Evolutionary conservation across 2,329 filamentous ascomycete species (phyloP).

Genomic region (Didymella glomerata): DNA sequence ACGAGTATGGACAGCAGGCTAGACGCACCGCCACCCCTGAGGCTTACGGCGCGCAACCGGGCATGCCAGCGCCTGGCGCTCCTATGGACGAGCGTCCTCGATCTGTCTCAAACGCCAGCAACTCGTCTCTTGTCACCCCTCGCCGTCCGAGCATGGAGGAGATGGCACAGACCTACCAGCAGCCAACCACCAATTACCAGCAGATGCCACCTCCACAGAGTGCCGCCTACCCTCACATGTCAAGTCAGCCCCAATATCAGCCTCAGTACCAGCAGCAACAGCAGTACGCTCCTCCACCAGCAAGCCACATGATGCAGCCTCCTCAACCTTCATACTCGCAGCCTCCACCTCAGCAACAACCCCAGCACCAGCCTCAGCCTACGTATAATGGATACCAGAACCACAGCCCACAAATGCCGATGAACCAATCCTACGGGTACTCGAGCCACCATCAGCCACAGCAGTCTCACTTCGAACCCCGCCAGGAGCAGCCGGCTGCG

Average conservation of each 20-base stretch:
- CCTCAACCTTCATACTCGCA: conserved; percentile 47
- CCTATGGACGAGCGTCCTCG: conserved; percentile 60
- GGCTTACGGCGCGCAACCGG: conserved; percentile 55
- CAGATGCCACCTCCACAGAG: conserved; percentile 54
- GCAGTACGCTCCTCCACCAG: conserved; percentile 44
- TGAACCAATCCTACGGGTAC: conserved; percentile 54
- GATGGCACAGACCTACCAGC: conserved; percentile 52
- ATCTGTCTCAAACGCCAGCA: conserved; percentile 68
- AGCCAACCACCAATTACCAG: conserved; percentile 45
- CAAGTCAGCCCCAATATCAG: conserved; percentile 49
- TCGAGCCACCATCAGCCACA: conserved; percentile 42
- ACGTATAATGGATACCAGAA: conserved; percentile 42
- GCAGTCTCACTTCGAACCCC: conserved; percentile 51
- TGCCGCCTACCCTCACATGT: conserved; percentile 50
- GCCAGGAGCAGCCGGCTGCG: conserved; percentile 51
- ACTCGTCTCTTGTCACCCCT: conserved; percentile 46
- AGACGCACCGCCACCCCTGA: conserved; percentile 62
- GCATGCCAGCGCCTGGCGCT: conserved; percentile 22
- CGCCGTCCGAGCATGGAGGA: conserved; percentile 58
- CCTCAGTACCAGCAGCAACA: conserved; percentile 47
- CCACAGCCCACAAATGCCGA: conserved; percentile 44
- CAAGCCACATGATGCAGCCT: conserved; percentile 49
- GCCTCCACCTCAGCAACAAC: conserved; percentile 28
- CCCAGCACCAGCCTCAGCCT: conserved; percentile 37
- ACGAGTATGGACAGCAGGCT: conserved; percentile 55